Evolutionary conservation across 768 basidiomycete species (phyloP).

Genomic region (Termitomyces sp.): DNA sequence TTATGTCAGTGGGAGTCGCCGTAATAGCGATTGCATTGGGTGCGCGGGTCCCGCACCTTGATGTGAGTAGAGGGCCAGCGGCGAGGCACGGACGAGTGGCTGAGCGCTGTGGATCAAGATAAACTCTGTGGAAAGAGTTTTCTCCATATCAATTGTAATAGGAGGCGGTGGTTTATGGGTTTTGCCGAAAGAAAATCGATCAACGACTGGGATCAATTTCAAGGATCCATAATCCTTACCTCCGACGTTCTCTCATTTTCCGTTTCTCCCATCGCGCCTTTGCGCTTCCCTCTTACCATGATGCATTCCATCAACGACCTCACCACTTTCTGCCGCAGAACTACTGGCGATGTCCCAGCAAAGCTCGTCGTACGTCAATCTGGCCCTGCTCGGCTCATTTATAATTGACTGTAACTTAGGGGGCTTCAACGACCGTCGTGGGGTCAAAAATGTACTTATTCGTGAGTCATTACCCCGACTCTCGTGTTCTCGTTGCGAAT

Average conservation of each 20-base stretch:
- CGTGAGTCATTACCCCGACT: constrained; percentile 37
- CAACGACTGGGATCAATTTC: constrained; percentile 2
- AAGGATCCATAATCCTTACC: neutral
- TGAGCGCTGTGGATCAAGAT: neutral
- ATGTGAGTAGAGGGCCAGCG: neutral
- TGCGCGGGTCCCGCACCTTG: no score
- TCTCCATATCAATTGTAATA: neutral
- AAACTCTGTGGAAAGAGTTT: neutral
- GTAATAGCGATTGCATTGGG: neutral
- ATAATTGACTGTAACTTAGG: constrained; percentile 34
- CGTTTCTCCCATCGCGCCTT: constrained; percentile 11
- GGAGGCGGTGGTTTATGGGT: constrained; percentile 1
- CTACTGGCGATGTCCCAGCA: constrained; percentile 81
- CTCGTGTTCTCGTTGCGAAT: neutral
- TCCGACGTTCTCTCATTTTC: neutral
- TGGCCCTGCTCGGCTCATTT: neutral
- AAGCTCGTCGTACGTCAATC: constrained; percentile 72
- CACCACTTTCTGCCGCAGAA: constrained; percentile 79
- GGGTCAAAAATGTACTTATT: constrained; percentile 89
- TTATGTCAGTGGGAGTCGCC: neutral
- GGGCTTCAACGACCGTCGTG: constrained; percentile 87
- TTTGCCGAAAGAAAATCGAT: constrained; percentile 16
- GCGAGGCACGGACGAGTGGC: neutral
- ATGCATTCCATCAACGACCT: constrained; percentile 85
- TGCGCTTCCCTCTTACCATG: constrained; percentile 22